These are phyloP conservation scores for Rosa hybrid DNA, from an alignment of 331 rosid species.

Conservation along the genomic window DNA sequence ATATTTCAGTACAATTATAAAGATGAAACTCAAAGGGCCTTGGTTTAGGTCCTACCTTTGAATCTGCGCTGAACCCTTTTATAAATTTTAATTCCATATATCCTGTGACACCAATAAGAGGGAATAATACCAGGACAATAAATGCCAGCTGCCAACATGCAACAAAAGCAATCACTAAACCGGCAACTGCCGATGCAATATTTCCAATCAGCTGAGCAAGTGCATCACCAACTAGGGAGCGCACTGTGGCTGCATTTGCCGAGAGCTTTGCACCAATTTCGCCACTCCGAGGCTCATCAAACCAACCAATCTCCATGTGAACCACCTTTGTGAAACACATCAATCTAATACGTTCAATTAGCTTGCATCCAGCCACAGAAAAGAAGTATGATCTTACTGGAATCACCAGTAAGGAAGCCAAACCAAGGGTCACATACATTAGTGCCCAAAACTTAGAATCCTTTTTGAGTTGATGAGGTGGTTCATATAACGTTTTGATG, in stretches of 20 bases:
- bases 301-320: conserved; percentile 86
- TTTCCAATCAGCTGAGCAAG: conserved; percentile 53
- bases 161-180: conserved; percentile 58
- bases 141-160: conserved; percentile 71
- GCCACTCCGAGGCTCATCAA: conserved; percentile 75
- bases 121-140: conserved; percentile 51
- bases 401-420: conserved; percentile 43
- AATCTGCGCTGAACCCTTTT: conserved; percentile 64
- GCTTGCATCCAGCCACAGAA: conserved; percentile 71
- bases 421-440: conserved; percentile 59
- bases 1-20: neutral
- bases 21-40: neutral
- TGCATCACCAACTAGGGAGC: conserved; percentile 70
- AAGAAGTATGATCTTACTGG: conserved; percentile 65
- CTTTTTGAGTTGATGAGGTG: conserved; percentile 51
- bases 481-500: conserved; percentile 64
- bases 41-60: conserved; percentile 49
- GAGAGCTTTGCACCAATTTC: conserved; percentile 71
- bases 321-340: conserved; percentile 77
- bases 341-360: conserved; percentile 67
- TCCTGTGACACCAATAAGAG: conserved; percentile 58
- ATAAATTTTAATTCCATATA: conserved; percentile 55
- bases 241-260: conserved; percentile 68
- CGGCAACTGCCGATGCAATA: conserved; percentile 54
- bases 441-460: conserved; percentile 73